These are phyloP conservation scores for Aegilops tauschii DNA, from an alignment of 176 grass and related monocot species.

Conservation along the genomic window DNA sequence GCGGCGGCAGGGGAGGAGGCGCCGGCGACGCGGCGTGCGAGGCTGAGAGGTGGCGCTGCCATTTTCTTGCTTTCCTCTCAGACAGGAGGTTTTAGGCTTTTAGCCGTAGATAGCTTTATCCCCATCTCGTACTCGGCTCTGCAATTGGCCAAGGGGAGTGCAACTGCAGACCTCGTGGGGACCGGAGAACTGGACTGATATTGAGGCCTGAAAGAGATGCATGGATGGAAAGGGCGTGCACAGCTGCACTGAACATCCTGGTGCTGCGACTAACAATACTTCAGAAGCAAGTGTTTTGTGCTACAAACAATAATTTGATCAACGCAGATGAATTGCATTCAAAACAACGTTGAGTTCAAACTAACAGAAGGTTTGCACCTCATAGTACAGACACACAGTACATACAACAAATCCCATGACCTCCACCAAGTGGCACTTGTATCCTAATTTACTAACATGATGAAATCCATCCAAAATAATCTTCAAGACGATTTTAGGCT, in stretches of 20 bases:
- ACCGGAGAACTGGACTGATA: background rate
- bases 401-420: background rate
- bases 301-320: background rate
- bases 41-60: constrained; percentile 39
- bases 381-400: constrained; percentile 2
- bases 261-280: background rate
- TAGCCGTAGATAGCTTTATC: constrained; percentile 34
- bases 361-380: background rate
- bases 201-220: background rate
- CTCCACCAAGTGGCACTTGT: background rate
- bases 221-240: too few species aligned
- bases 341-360: background rate
- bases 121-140: background rate
- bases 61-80: constrained; percentile 7
- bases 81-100: background rate
- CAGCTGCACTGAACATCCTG: background rate
- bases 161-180: background rate
- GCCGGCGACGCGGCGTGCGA: constrained; percentile 21
- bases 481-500: background rate
- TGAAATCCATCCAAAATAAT: background rate
- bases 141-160: constrained; percentile 30
- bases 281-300: background rate
- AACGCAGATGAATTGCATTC: background rate
- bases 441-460: background rate
- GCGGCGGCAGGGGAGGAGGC: background rate